phyloP scores from a whole-genome alignment of 2,329 filamentous ascomycete genomes.

The Microdochium trichocladiopsis region DNA sequence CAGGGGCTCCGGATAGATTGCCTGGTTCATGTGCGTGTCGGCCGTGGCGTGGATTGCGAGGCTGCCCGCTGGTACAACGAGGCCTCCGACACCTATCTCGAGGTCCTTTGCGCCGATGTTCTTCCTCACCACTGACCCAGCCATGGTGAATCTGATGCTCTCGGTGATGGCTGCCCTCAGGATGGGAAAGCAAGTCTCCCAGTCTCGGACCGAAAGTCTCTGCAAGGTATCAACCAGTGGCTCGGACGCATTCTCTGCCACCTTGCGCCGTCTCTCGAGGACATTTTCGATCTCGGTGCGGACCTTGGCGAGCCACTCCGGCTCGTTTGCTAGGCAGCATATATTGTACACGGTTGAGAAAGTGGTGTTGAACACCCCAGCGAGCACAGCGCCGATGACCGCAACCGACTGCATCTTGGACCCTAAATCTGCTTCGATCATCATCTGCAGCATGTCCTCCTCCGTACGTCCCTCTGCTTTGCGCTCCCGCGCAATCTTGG shows the following conservation, averaged over 20 bases:
- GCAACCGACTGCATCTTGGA: background rate
- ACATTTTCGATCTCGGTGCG: background rate
- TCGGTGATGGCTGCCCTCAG: background rate
- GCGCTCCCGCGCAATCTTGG: background rate
- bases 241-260: background rate
- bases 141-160: slow-evolving; percentile 4
- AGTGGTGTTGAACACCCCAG: slow-evolving; percentile 3
- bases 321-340: slow-evolving; percentile 1
- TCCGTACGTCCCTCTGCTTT: background rate
- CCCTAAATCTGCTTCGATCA: background rate
- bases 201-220: background rate
- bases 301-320: background rate
- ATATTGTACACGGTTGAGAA: slow-evolving; percentile 2
- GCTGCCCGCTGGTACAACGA: slow-evolving; percentile 1
- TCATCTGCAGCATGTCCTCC: slow-evolving; percentile 2
- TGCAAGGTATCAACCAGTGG: background rate
- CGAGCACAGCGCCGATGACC: slow-evolving; percentile 2
- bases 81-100: background rate
- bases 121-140: slow-evolving; percentile 2
- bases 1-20: background rate
- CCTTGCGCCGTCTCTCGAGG: background rate
- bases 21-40: slow-evolving; percentile 2
- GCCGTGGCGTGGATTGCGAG: slow-evolving; percentile 2
- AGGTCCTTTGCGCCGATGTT: slow-evolving; percentile 1
- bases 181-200: slow-evolving; percentile 1